Base-by-base conservation (phyloP, 2,329 filamentous ascomycete genomes). In the Curvularia eragrostidis region DNA sequence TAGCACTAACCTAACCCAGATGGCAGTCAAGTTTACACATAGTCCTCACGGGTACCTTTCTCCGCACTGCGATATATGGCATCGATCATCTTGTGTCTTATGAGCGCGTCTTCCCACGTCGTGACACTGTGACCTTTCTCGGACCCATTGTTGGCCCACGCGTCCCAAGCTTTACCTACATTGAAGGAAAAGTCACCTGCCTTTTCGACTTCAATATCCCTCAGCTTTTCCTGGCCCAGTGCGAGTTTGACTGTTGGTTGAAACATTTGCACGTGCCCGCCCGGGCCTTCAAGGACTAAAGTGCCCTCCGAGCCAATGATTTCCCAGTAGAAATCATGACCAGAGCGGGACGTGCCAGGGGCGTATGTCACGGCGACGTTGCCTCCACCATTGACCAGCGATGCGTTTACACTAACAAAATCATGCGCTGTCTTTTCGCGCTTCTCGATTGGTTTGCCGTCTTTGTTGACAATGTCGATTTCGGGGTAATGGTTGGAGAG, bases 121-220 rank as follows among this genome's bases (percentile, higher is more conserved):
- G 66, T 69, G 3, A 71, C 66, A 56, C 58, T 67, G 18, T 64
- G 50, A 12, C 69, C 67, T 21, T 70, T 60, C 1, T 69, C 67
- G 9, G 65, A 39, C 8, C 65, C 70, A 5, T 57, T 68, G 64
- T 59, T 76, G 5, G 83, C 82, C 74, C 81, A 86, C 1, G 77
- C 78, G 64, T 89, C 86, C 72, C 88, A 89, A 0, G 87, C 64
- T 19, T 78, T 79, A 0, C 80, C 86, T 26, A 88, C 81, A 61
- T 81, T 83, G 51, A 80, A 85, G 7, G 76, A 78, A 1, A 84
- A 74, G 18, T 78, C 67, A 12, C 80, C 79, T 0, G 75, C 81
- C 24, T 75, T 79, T 42, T 82, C 81, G 24, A 86, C 80, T 49
- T 86, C 80, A 0, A 88, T 66, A 0, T 59, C 58, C 19, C 72